These are phyloP conservation scores for Sporothrix brasiliensis DNA, from an alignment of 2,329 filamentous ascomycete genomes.

Conservation along the genomic window DNA sequence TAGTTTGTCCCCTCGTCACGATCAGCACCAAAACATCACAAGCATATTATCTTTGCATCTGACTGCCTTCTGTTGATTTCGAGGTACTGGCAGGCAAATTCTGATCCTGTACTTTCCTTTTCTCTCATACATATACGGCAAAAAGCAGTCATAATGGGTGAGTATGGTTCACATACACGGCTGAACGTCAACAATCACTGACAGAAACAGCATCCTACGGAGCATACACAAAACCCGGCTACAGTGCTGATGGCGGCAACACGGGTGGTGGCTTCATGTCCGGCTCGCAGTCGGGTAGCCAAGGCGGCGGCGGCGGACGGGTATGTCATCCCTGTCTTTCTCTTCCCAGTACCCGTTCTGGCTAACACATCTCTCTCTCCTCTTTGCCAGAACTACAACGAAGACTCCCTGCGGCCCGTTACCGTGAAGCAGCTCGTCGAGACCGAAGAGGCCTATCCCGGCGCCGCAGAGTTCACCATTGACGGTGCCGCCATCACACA, in stretches of 20 bases:
- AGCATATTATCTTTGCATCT: constrained; percentile 2
- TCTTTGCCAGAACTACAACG: constrained; percentile 60
- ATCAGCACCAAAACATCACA: not conserved
- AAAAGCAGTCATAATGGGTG: constrained; percentile 15
- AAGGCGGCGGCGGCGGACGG: constrained; percentile 45
- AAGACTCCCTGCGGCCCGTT: constrained; percentile 88
- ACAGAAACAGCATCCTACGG: constrained; percentile 53
- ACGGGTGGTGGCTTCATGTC: constrained; percentile 66
- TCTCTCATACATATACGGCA: not conserved
- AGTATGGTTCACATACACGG: not conserved
- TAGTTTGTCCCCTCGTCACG: constrained; percentile 7
- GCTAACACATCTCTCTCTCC: not conserved
- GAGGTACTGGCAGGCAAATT: not conserved
- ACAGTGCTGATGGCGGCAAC: constrained; percentile 60
- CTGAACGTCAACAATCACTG: not conserved
- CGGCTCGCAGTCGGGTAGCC: constrained; percentile 64
- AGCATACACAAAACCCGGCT: constrained; percentile 53
- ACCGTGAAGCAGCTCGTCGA: constrained; percentile 95
- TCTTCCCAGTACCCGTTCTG: not conserved
- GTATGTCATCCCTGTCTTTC: not conserved
- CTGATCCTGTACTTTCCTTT: too few relatives aligned
- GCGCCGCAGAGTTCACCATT: constrained; percentile 73
- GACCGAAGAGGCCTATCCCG: constrained; percentile 72
- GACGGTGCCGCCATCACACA: constrained; percentile 74
- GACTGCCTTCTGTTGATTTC: not conserved